A percentile compares a stretch with the other conserved stretches of the same genome.
These are phyloP conservation scores for Nakazawaea siamensis DNA, from an alignment of 805 yeast species.

Conservation along the genomic window DNA sequence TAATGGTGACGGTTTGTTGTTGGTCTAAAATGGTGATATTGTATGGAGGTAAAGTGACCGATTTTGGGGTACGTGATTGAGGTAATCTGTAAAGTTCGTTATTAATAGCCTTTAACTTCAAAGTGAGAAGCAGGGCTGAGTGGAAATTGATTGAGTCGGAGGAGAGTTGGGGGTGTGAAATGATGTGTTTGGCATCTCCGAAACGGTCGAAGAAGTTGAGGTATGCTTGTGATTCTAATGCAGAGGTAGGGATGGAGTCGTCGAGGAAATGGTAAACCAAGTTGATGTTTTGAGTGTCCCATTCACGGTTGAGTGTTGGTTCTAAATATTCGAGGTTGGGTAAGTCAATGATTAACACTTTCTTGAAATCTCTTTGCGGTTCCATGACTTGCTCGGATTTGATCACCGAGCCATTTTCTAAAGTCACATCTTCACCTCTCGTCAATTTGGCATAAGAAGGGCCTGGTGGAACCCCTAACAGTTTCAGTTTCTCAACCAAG, in stretches of 20 bases:
- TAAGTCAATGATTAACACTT: conserved; percentile 64
- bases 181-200: conserved; percentile 49
- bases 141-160: conserved; percentile 54
- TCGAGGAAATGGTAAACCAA: conserved; percentile 74
- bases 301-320: conserved; percentile 20
- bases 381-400: conserved; percentile 68
- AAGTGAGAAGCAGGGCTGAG: conserved; percentile 41
- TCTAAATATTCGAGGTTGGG: conserved; percentile 44
- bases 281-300: conserved; percentile 28
- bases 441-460: conserved; percentile 50
- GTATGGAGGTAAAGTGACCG: conserved; percentile 3
- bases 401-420: conserved; percentile 51
- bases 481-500: conserved; percentile 52
- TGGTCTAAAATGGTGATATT: conserved; percentile 21
- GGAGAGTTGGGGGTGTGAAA: conserved; percentile 64
- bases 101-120: conserved; percentile 52
- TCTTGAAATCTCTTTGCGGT: conserved; percentile 46
- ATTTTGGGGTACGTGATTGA: neutral
- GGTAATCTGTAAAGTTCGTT: conserved; percentile 36
- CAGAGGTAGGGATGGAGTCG: conserved; percentile 37
- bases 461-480: conserved; percentile 64
- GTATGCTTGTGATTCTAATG: conserved; percentile 33
- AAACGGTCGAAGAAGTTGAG: conserved; percentile 38
- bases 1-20: conserved; percentile 18
- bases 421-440: conserved; percentile 46